A percentile compares a stretch with the other conserved stretches of the same genome.
phyloP scores from a whole-genome alignment of 108 stramenopile genomes.

The Pinguiococcus pyrenoidosus region DNA sequence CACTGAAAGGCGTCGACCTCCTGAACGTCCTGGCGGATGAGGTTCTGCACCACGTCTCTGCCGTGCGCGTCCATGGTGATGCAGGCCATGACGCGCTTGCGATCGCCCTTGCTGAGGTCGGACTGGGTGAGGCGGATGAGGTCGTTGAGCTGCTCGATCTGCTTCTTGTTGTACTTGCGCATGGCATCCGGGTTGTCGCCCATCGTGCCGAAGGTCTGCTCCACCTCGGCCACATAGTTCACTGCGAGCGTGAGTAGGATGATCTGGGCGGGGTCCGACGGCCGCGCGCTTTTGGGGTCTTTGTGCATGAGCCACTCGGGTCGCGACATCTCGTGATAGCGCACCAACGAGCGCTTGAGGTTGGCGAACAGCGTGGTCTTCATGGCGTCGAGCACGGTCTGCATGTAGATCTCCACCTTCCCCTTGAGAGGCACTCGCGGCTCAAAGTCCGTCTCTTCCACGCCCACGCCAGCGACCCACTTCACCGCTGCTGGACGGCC shows the following conservation, averaged over 20 bases:
- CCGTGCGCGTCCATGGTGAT: slow-evolving; percentile 71
- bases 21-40: slow-evolving; percentile 45
- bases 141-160: slow-evolving; percentile 54
- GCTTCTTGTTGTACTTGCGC: slow-evolving; percentile 36
- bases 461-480: slow-evolving; percentile 50
- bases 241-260: slow-evolving; percentile 53
- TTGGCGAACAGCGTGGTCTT: slow-evolving; percentile 41
- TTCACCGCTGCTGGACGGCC: slow-evolving; percentile 39
- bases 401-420: slow-evolving; percentile 67
- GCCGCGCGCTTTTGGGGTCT: slow-evolving; percentile 25
- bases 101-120: slow-evolving; percentile 52
- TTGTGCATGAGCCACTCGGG: slow-evolving; percentile 56
- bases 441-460: slow-evolving; percentile 51
- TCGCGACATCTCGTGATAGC: slow-evolving; percentile 45
- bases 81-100: slow-evolving; percentile 57
- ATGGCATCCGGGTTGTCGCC: slow-evolving; percentile 43
- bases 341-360: slow-evolving; percentile 34
- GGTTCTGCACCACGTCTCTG: slow-evolving; percentile 57
- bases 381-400: slow-evolving; percentile 49
- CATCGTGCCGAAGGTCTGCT: slow-evolving; percentile 39
- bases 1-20: slow-evolving; percentile 49
- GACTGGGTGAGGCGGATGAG: slow-evolving; percentile 53
- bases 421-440: slow-evolving; percentile 55
- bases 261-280: slow-evolving; percentile 59
- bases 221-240: slow-evolving; percentile 52